These are phyloP conservation scores for Schizophyllum amplum DNA, from an alignment of 1,284 basidiomycete species.

Conservation along the genomic window DNA sequence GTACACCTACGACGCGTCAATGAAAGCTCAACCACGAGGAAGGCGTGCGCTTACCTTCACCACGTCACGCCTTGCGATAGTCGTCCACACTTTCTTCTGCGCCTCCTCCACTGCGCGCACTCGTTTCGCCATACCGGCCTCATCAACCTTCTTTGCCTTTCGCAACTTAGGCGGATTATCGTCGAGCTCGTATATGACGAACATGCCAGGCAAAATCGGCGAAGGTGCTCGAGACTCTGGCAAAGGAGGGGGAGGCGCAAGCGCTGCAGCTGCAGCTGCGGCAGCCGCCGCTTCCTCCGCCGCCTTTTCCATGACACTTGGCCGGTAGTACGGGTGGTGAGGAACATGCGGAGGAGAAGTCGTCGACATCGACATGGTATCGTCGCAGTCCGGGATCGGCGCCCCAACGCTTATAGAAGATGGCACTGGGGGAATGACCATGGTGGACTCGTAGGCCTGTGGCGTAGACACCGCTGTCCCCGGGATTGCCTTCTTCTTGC, in stretches of 20 bases:
- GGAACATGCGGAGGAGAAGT: neutral
- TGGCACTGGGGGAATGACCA: neutral
- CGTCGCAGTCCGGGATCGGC: neutral
- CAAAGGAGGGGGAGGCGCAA: constrained; percentile 48
- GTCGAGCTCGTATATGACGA: constrained; percentile 64
- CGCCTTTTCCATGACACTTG: constrained; percentile 16
- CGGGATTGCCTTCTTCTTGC: constrained; percentile 34
- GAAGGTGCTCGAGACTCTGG: constrained; percentile 50
- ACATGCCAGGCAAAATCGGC: constrained; percentile 45
- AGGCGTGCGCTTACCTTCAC: constrained; percentile 49
- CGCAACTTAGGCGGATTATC: constrained; percentile 60
- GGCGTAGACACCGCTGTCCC: neutral
- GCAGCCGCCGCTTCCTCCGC: neutral
- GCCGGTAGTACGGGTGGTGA: neutral
- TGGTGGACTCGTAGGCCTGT: neutral
- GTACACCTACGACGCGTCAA: constrained; percentile 54
- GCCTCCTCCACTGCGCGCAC: constrained; percentile 74
- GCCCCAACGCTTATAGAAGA: neutral
- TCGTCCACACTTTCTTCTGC: constrained; percentile 82
- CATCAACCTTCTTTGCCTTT: constrained; percentile 69
- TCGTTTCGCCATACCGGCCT: constrained; percentile 60
- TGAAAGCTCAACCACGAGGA: constrained; percentile 1
- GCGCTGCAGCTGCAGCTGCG: constrained; percentile 44
- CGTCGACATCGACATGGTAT: neutral
- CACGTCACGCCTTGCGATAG: constrained; percentile 75